A percentile compares a stretch with the other conserved stretches of the same genome.
Evolutionary conservation across 495 filamentous ascomycete genomes (phyloP).

Genomic region (Talaromyces nanjingensis): DNA sequence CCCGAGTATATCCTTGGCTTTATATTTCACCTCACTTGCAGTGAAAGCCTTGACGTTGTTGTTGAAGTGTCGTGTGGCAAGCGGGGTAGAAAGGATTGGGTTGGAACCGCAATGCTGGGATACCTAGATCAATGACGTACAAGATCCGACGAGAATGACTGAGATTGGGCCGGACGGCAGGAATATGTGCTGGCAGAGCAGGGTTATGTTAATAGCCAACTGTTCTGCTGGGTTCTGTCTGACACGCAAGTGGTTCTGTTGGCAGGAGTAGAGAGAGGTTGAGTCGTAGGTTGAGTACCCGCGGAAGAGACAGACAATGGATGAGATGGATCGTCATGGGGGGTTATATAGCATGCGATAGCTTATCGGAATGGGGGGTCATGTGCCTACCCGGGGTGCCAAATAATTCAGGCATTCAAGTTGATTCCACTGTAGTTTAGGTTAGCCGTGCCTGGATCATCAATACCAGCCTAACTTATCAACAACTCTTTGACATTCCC

Average conservation of each 20-base stretch:
- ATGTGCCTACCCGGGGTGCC: neutral
- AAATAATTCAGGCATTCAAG: neutral
- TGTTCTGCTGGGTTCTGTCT: neutral
- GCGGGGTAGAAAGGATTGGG: neutral
- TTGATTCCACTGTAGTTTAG: neutral
- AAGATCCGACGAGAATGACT: neutral
- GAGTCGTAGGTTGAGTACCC: neutral
- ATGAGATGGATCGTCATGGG: neutral
- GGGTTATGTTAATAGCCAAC: neutral
- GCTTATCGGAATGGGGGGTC: neutral
- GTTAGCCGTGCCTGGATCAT: neutral
- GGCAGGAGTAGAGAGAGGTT: neutral
- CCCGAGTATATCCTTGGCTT: neutral
- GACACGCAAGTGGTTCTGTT: neutral
- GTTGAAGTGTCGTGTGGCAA: neutral
- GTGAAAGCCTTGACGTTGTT: neutral
- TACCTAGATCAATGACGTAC: conserved; percentile 4
- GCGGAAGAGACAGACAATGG: neutral
- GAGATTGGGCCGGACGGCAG: neutral
- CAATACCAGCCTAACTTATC: neutral
- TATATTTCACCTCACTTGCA: neutral
- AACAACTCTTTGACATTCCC: neutral
- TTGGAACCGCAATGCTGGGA: neutral
- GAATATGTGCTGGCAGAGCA: neutral
- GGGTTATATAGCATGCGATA: neutral